Base-by-base conservation (phyloP, 2,329 filamentous ascomycete species). In the Neurospora sp. region DNA sequence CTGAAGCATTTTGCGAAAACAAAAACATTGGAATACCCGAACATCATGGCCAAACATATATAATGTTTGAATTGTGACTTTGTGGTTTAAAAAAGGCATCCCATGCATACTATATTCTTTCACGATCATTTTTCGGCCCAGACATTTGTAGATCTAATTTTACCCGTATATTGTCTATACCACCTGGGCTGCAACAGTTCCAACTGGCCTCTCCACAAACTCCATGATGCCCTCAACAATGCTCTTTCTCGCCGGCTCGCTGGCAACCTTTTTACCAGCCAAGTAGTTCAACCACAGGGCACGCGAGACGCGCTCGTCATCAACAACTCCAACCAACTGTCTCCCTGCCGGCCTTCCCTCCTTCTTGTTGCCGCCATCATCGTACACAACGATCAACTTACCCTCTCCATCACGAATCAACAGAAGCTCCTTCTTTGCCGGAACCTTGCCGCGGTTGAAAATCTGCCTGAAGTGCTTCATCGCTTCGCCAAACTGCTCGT, bases 261-360 rank as follows among this genome's bases (percentile, higher is more conserved):
- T 96, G 38, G 93, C 93, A 10, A 97, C 93, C 76, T 89, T 93
- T 78, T 88, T 91, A 0, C 96, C 96, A 4, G 88, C 92, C 39
- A 99, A 83, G 80, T 97, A 99, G 74, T 94, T 91, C 77, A 97
- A 81, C 95, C 95, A 98, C 28, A 98, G 82, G 71, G 95, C 82
- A 70, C 92, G 87, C 70, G 91, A 91, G 12, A 99, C 83, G 69
- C 95, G 84, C 82, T 96, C 92, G 77, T 98, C 96, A 0, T 80
- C 76, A 0, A 98, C 88, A 0, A 84, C 82, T 1, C 96, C 96
- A 74, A 98, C 78, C 6, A 83, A 78, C 79, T 86, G 78, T 82
- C 84, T 80, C 67, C 79, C 82, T 70, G 41, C 69, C 5, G 62
- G 40, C 15, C 66, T 38, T 2, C 66, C 68, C 66, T 76, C 75